A percentile compares a stretch with the other conserved stretches of the same genome.
These are phyloP conservation scores for Aspergillus candidus DNA, from an alignment of 2,329 filamentous ascomycete species.

Conservation along the genomic window DNA sequence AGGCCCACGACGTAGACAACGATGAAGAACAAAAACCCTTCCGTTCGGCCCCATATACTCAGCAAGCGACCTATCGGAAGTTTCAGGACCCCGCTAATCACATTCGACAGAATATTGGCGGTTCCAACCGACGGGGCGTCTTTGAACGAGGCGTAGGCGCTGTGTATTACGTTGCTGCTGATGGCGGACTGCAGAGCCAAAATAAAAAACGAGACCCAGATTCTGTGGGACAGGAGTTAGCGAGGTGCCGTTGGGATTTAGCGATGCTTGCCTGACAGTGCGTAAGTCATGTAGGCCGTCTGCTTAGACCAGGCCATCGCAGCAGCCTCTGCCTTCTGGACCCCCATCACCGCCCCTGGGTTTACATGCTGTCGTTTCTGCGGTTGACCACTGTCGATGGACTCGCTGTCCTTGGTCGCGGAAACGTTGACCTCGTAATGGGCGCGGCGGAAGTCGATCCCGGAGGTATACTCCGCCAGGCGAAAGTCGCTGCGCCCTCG, in stretches of 20 bases:
- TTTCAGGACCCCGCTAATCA: constrained; percentile 55
- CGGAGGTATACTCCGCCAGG: no score
- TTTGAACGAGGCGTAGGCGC: constrained; percentile 48
- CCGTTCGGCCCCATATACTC: constrained; percentile 57
- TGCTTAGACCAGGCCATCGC: constrained; percentile 41
- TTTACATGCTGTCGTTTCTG: no score
- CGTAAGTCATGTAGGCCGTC: constrained; percentile 27
- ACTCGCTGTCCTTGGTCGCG: no score
- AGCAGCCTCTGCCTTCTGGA: constrained; percentile 42
- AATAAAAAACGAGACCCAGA: constrained; percentile 44
- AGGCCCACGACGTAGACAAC: constrained; percentile 45
- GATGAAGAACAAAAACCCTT: constrained; percentile 51
- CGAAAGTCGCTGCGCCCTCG: no score
- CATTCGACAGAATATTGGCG: constrained; percentile 49
- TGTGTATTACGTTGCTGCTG: constrained; percentile 41
- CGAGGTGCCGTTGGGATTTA: neutral
- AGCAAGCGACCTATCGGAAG: constrained; percentile 58
- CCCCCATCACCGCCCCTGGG: constrained; percentile 21
- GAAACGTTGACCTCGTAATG: no score
- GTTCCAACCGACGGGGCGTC: constrained; percentile 47
- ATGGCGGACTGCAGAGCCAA: constrained; percentile 41
- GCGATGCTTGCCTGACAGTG: constrained; percentile 16
- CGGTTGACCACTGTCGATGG: no score
- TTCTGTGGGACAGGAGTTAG: constrained; percentile 26
- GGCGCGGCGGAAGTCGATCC: no score